Evolutionary conservation across 305 asterid species (phyloP), one percentile per base, ranked within the genome.

Genomic region (Petunia hybrid): DNA sequence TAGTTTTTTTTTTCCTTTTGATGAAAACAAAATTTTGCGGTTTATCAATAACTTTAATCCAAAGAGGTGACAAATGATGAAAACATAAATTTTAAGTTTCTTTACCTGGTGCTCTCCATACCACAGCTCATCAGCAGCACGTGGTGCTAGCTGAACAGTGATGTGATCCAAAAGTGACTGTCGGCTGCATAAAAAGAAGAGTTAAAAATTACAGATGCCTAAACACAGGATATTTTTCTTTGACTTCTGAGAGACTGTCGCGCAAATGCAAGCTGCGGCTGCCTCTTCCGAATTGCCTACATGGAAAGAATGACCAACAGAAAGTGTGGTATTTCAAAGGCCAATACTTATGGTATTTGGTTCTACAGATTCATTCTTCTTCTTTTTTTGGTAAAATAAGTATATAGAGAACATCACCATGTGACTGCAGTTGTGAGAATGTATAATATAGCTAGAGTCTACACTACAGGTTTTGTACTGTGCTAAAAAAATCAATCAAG

Each of bases 91-190:
- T 9, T 45, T 36, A 73, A 62, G 74, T 55, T 36, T 79, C 69
- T 8, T 89, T 90, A 96, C 99, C 97, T 92, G 97, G 80, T 84
- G 87, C 87, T 88, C 83, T 69, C 99, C 99, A 56, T 91, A 84
- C 95, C 97, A 92, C 68, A 96, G 95, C 84, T 93, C 99, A 82
- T 96, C 99, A 82, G 99, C 98, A 80, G 98, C 99, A 66, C 99
- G 98, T n/a, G 99, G 97, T 73, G 99, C 99, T 62, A 96, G 91
- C 83, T 91, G 97, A 80, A 94, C 97, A 35, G 97, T 93, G 79
- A 96, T 96, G 86, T 96, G 93, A 90, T 96, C 99, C 91, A 96
- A 86, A 80, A 96, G 89, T 57, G 98, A 93, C 82, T 93, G 98
- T 35, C 99, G 98, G 80, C 99, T 96, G 91, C 82, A 84, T 76